Percentiles rank a stretch among this genome's conserved stretches.
Evolutionary conservation across 306 rosid species (phyloP).

Genomic region (Vigna mungo): DNA sequence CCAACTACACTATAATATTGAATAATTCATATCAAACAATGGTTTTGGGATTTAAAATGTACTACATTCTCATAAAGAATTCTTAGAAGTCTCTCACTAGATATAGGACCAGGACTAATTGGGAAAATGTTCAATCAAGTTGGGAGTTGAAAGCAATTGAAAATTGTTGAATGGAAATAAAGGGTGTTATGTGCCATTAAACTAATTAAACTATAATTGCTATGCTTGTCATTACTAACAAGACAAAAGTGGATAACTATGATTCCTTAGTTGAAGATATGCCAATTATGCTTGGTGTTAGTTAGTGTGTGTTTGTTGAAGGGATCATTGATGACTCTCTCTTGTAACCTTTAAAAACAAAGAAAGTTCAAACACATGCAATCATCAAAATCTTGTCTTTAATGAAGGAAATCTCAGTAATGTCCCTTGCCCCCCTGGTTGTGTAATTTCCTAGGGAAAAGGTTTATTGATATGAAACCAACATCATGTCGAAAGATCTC

Average conservation of each 20-base stretch:
- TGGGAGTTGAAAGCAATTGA: neutral
- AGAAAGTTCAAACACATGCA: slow-evolving; percentile 25
- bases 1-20: neutral
- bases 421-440: neutral
- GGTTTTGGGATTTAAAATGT: slow-evolving; percentile 7
- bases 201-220: neutral
- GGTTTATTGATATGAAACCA: slow-evolving; percentile 32
- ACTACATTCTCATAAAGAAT: neutral
- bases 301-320: slow-evolving; percentile 5
- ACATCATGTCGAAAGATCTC: slow-evolving; percentile 42
- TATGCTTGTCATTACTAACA: neutral
- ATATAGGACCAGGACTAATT: neutral
- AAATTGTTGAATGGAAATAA: slow-evolving; percentile 16
- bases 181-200: neutral
- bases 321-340: slow-evolving; percentile 1
- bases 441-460: slow-evolving; percentile 21
- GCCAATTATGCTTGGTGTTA: slow-evolving; percentile 29
- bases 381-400: slow-evolving; percentile 38
- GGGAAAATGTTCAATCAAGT: neutral
- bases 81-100: neutral
- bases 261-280: slow-evolving; percentile 21
- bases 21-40: neutral
- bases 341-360: neutral
- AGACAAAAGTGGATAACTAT: slow-evolving; percentile 27
- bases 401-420: slow-evolving; percentile 41